Conservation (phyloP, 192 early-diverging fungal genomes). For the Kickxella alabastrina region DNA sequence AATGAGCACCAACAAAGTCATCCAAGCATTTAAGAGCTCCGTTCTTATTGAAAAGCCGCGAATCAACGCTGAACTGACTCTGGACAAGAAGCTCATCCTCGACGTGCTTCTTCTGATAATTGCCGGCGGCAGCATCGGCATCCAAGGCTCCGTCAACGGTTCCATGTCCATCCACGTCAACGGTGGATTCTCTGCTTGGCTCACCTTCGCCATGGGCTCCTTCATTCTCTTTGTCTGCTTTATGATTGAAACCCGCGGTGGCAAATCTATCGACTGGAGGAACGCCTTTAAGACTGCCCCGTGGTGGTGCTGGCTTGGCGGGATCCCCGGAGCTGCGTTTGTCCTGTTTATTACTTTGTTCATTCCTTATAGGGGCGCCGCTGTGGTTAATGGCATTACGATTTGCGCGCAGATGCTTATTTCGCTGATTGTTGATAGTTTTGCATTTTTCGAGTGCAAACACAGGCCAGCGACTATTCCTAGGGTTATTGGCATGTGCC, state of each 20-base stretch:
- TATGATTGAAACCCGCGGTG: constrained; percentile 25
- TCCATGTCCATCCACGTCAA: constrained; percentile 13
- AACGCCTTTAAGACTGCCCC: constrained; percentile 18
- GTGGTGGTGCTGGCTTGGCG: constrained; percentile 29
- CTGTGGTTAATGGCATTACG: constrained; percentile 20
- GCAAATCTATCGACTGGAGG: constrained; percentile 25
- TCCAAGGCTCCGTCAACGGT: constrained; percentile 29
- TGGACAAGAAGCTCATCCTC: constrained; percentile 21
- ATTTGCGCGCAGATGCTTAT: constrained; percentile 25
- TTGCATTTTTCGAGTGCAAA: constrained; percentile 25
- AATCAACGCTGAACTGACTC: constrained; percentile 17
- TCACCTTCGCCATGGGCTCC: constrained; percentile 20
- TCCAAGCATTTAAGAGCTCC: constrained; percentile 28
- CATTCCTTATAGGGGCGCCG: constrained; percentile 20
- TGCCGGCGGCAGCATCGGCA: constrained; percentile 12
- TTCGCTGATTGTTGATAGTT: constrained; percentile 18
- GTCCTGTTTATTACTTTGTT: constrained; percentile 28
- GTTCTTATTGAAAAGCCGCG: constrained; percentile 21
- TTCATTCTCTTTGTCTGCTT: constrained; percentile 19
- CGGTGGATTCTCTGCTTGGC: constrained; percentile 26
- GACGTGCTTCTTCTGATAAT: constrained; percentile 17
- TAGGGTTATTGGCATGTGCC: constrained; percentile 12
- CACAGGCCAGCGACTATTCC: constrained; percentile 20
- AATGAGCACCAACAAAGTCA: constrained; percentile 31
- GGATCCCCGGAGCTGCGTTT: constrained; percentile 19